Evolutionary conservation across 2,329 filamentous ascomycete genomes (phyloP).

Genomic region (Parastagonospora nodorum): DNA sequence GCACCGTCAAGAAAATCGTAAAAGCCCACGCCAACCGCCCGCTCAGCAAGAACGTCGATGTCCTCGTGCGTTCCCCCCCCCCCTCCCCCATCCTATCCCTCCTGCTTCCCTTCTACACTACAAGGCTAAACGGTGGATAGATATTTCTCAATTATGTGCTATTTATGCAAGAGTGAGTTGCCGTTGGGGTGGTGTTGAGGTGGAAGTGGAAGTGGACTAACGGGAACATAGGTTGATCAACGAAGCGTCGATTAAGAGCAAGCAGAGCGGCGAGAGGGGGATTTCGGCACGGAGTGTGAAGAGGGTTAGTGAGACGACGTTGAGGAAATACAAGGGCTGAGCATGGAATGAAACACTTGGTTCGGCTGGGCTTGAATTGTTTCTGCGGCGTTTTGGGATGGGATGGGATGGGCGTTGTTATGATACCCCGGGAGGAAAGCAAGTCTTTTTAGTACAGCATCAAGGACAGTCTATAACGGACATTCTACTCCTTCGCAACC

Average conservation of each 20-base stretch:
- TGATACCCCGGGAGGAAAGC: background rate
- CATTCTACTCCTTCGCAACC: slow-evolving; percentile 30
- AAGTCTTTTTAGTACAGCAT: background rate
- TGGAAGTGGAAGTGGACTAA: slow-evolving; percentile 7
- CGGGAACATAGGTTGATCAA: slow-evolving; percentile 68
- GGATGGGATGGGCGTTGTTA: background rate
- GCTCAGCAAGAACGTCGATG: slow-evolving; percentile 83
- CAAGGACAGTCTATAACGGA: background rate
- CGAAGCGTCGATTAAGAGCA: slow-evolving; percentile 77
- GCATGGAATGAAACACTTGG: background rate
- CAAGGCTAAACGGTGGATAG: slow-evolving; percentile 52
- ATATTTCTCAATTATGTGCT: slow-evolving; percentile 84
- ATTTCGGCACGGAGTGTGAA: slow-evolving; percentile 77
- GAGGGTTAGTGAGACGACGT: slow-evolving; percentile 70
- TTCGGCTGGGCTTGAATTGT: background rate
- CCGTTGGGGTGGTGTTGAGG: background rate
- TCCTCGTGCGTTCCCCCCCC: slow-evolving; percentile 65
- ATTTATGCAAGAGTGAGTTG: slow-evolving; percentile 70
- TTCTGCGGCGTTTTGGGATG: background rate
- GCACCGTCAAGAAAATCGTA: slow-evolving; percentile 84
- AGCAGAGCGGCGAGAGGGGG: slow-evolving; percentile 72
- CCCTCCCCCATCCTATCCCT: background rate
- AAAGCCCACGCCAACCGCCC: slow-evolving; percentile 84
- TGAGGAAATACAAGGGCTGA: slow-evolving; percentile 47
- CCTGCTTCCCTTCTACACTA: background rate